A percentile compares a stretch with the other conserved stretches of the same genome.
Conservation (phyloP, 345 rosid genomes). For the Eucalyptus leucophloia region DNA sequence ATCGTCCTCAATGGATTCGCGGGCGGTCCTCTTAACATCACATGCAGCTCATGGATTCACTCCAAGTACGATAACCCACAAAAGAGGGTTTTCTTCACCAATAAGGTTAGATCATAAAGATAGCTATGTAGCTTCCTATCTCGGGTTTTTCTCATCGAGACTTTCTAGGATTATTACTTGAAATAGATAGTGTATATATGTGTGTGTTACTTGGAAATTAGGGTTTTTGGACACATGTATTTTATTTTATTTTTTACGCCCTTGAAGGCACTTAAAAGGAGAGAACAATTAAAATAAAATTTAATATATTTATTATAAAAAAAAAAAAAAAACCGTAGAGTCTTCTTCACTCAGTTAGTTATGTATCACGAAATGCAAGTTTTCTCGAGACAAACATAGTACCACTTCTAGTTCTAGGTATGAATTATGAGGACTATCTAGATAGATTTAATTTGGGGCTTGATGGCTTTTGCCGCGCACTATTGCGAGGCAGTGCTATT, state of each 20-base stretch:
- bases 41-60: conserved; percentile 53
- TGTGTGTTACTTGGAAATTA: background rate
- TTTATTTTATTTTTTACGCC: background rate
- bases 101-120: conserved; percentile 14
- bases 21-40: conserved; percentile 12
- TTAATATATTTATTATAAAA: no score
- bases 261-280: background rate
- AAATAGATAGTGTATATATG: background rate
- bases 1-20: conserved; percentile 31
- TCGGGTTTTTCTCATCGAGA: background rate
- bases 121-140: background rate
- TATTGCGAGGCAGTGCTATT: conserved; percentile 17
- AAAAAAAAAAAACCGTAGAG: no score
- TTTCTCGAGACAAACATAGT: background rate
- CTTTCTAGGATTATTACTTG: background rate
- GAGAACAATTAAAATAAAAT: background rate
- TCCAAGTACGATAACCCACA: conserved; percentile 31
- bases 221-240: background rate
- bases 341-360: background rate
- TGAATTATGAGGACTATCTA: background rate
- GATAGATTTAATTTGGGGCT: background rate
- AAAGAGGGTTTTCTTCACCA: conserved; percentile 55
- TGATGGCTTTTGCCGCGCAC: background rate
- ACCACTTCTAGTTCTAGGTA: background rate
- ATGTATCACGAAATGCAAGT: background rate